These are phyloP conservation scores for Calocera viscosa DNA, from an alignment of 768 basidiomycete genomes.

Conservation along the genomic window DNA sequence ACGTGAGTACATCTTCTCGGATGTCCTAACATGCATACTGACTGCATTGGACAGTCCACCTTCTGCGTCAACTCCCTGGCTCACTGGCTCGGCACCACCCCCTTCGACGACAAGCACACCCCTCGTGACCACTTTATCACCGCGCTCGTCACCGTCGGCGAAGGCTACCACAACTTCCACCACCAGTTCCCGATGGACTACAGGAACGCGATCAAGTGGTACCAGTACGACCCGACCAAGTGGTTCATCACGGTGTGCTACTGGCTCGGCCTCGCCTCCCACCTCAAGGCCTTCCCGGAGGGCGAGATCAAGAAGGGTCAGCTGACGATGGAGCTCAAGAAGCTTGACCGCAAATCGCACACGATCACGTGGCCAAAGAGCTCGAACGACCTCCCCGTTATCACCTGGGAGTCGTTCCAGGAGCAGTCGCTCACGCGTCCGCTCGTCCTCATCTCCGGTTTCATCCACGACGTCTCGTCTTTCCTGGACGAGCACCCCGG, in stretches of 20 bases:
- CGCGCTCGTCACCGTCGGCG: constrained; percentile 81
- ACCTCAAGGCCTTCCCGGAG: constrained; percentile 62
- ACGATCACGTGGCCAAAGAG: constrained; percentile 67
- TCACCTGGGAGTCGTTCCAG: constrained; percentile 80
- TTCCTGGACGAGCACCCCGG: constrained; percentile 91
- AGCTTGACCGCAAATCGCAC: constrained; percentile 66
- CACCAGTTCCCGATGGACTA: constrained; percentile 97
- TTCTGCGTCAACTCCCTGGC: constrained; percentile 96
- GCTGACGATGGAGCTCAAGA: constrained; percentile 88
- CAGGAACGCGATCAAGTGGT: constrained; percentile 90
- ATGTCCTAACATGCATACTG: constrained; percentile 7
- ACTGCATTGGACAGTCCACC: constrained; percentile 49
- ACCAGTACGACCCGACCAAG: constrained; percentile 85
- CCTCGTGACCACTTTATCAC: constrained; percentile 83
- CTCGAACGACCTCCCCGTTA: constrained; percentile 60
- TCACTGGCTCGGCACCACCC: constrained; percentile 87
- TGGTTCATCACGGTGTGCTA: constrained; percentile 70
- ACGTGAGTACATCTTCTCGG: constrained; percentile 38
- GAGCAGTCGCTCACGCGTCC: constrained; percentile 68
- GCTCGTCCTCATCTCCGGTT: constrained; percentile 75
- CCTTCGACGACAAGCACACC: constrained; percentile 91
- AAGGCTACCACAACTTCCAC: constrained; percentile 98
- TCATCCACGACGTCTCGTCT: constrained; percentile 76
- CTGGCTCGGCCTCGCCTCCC: constrained; percentile 51
- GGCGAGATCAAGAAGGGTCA: constrained; percentile 76